phyloP scores from a whole-genome alignment of 2,329 filamentous ascomycete species.

The Monilinia laxa region DNA sequence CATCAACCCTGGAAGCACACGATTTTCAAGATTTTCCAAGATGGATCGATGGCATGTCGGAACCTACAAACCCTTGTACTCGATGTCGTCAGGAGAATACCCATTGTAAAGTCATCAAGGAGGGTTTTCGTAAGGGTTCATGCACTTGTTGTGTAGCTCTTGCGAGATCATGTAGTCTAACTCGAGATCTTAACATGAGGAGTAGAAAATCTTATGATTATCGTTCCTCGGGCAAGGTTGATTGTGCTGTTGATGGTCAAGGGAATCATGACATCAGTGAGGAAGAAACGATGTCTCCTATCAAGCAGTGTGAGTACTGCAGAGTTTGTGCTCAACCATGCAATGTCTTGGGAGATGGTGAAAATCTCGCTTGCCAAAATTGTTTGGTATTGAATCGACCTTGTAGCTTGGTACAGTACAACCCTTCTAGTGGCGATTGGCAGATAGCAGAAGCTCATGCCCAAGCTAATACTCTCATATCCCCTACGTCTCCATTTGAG shows the following conservation, averaged over 20 bases:
- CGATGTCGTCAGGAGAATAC: slow-evolving; percentile 54
- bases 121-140: slow-evolving; percentile 59
- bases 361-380: slow-evolving; percentile 27
- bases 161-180: slow-evolving; percentile 58
- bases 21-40: slow-evolving; percentile 44
- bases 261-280: slow-evolving; percentile 13
- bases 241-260: neutral
- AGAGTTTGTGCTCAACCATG: slow-evolving; percentile 29
- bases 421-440: slow-evolving; percentile 21
- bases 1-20: slow-evolving; percentile 44
- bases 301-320: slow-evolving; percentile 33
- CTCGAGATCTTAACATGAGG: slow-evolving; percentile 33
- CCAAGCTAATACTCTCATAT: slow-evolving; percentile 8
- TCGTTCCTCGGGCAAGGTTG: slow-evolving; percentile 14
- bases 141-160: slow-evolving; percentile 64
- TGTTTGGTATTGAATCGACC: slow-evolving; percentile 29
- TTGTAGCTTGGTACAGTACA: slow-evolving; percentile 28
- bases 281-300: neutral
- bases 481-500: slow-evolving; percentile 23
- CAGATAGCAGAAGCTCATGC: slow-evolving; percentile 16
- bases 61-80: slow-evolving; percentile 47
- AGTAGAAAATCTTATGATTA: slow-evolving; percentile 9
- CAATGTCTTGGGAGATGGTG: slow-evolving; percentile 27
- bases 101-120: slow-evolving; percentile 59
- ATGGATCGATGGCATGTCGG: slow-evolving; percentile 38